Evolutionary conservation across 139 green algal genomes (phyloP).

Genomic region (Klebsormidium nitens): DNA sequence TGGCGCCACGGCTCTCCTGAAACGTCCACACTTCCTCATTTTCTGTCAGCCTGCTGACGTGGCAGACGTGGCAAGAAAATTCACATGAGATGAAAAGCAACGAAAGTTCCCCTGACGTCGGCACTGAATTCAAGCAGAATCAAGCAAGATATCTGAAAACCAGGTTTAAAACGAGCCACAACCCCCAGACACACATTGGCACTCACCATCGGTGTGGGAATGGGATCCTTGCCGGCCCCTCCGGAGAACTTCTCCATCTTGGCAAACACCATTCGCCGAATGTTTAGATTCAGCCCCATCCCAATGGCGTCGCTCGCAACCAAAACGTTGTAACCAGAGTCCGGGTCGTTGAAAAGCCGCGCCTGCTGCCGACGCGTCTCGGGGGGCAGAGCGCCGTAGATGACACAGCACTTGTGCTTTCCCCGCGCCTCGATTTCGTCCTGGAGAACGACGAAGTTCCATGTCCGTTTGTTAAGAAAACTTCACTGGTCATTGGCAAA

Average conservation of each 20-base stretch:
- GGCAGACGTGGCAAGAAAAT: too few relatives aligned
- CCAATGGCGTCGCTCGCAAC: constrained; percentile 89
- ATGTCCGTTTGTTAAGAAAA: not conserved
- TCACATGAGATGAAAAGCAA: too few relatives aligned
- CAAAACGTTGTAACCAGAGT: constrained; percentile 69
- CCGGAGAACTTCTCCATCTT: constrained; percentile 73
- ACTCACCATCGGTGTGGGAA: constrained; percentile 32
- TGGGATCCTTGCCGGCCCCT: constrained; percentile 29
- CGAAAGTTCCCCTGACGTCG: not conserved
- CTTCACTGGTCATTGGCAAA: too few relatives aligned
- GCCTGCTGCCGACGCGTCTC: constrained; percentile 77
- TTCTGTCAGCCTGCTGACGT: too few relatives aligned
- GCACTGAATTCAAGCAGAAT: not conserved
- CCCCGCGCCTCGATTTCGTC: constrained; percentile 50
- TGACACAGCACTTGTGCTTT: constrained; percentile 54
- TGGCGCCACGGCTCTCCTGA: too few relatives aligned
- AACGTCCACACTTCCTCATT: too few relatives aligned
- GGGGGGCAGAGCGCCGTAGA: constrained; percentile 84
- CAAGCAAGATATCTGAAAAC: too few relatives aligned
- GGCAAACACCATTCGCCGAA: constrained; percentile 83
- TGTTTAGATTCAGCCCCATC: constrained; percentile 98
- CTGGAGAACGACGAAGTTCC: constrained; percentile 5
- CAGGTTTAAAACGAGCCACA: not conserved
- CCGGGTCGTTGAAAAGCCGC: constrained; percentile 78
- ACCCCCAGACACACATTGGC: not conserved